These are phyloP conservation scores for Astrocystis sublimbata DNA, from an alignment of 495 filamentous ascomycete genomes.

Conservation along the genomic window DNA sequence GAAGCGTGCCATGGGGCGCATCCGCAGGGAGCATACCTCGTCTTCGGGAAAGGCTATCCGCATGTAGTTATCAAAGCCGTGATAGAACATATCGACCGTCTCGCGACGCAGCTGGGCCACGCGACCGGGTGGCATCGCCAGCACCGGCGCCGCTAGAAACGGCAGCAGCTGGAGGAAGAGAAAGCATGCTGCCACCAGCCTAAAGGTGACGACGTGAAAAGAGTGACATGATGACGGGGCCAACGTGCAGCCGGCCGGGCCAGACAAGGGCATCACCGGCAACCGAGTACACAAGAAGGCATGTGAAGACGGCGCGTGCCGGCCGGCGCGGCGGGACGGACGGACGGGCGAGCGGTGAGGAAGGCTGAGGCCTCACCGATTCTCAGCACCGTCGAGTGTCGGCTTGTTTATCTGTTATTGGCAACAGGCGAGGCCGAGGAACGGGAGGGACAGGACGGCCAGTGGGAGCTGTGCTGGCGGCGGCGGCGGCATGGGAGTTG, in stretches of 20 bases:
- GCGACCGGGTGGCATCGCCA: conserved; percentile 54
- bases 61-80: conserved; percentile 96
- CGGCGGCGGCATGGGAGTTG: background rate
- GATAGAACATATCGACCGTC: conserved; percentile 92
- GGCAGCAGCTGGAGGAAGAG: conserved; percentile 29
- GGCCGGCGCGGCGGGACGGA: background rate
- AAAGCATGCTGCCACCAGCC: conserved; percentile 20
- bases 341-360: conserved; percentile 15
- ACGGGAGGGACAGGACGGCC: background rate
- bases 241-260: conserved; percentile 36
- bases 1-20: no score
- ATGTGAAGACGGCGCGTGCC: conserved; percentile 30
- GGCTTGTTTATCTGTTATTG: no score
- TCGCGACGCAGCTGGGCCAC: conserved; percentile 61
- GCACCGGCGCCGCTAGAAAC: conserved; percentile 38
- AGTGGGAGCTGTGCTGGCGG: background rate
- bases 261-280: conserved; percentile 50
- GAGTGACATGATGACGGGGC: conserved; percentile 26
- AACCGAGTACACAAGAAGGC: conserved; percentile 31
- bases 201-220: no score
- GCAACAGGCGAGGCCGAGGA: background rate
- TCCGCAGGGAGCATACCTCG: conserved; percentile 55
- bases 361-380: conserved; percentile 10
- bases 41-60: conserved; percentile 93
- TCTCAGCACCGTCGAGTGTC: conserved; percentile 12